Percentiles rank a stretch among this genome's conserved stretches.
These are phyloP conservation scores for Macrotyloma uniflorum DNA, from an alignment of 306 rosid genomes.

Conservation along the genomic window DNA sequence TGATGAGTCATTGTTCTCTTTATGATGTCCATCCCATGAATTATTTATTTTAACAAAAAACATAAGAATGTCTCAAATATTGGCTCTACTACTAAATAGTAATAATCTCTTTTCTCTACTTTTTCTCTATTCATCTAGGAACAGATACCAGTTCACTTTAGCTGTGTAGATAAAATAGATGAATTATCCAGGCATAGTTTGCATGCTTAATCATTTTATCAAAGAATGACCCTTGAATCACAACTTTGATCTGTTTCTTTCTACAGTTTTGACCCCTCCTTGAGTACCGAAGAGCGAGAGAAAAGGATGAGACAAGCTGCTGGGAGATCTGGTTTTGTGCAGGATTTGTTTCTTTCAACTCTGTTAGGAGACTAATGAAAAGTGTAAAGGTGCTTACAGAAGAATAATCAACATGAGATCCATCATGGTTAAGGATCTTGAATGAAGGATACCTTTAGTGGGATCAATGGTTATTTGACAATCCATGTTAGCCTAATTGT, in stretches of 20 bases:
- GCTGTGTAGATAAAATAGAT: not conserved
- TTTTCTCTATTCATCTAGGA: not conserved
- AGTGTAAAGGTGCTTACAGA: conserved; percentile 42
- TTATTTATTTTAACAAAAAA: not conserved
- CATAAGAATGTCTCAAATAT: not conserved
- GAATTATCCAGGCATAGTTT: not conserved
- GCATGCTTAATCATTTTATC: not conserved
- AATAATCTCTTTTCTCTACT: not conserved
- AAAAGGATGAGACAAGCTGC: conserved; percentile 77
- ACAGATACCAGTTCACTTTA: not conserved
- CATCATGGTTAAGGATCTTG: conserved; percentile 40
- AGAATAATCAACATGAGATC: conserved; percentile 43
- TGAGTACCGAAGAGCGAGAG: conserved; percentile 87
- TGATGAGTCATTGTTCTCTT: not conserved
- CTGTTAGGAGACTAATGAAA: conserved; percentile 61
- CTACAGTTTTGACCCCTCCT: conserved; percentile 84
- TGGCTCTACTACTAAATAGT: not conserved
- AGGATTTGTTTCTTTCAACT: conserved; percentile 76
- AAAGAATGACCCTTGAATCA: not conserved
- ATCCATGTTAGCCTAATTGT: conserved; percentile 35
- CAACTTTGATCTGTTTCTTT: conserved; percentile 11
- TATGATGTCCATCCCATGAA: not conserved
- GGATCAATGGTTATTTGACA: conserved; percentile 42
- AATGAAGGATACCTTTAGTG: conserved; percentile 40
- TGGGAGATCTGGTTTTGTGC: conserved; percentile 89